Evolutionary conservation across 768 basidiomycete genomes (phyloP).

Genomic region (Hericium coralloides): DNA sequence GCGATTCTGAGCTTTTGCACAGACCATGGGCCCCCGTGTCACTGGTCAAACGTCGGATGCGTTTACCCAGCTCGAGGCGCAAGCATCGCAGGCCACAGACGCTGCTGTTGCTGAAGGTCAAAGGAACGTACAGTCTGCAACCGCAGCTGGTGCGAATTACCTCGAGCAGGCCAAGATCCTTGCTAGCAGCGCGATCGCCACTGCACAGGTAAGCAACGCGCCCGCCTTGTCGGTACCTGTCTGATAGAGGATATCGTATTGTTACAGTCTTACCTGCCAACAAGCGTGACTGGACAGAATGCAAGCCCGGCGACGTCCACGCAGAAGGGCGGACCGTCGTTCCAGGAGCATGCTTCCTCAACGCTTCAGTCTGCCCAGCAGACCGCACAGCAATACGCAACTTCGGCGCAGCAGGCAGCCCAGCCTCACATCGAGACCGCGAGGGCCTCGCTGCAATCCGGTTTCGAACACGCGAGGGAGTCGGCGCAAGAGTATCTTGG

Average conservation of each 20-base stretch:
- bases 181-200: constrained; percentile 32
- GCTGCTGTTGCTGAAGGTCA: constrained; percentile 51
- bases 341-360: constrained; percentile 21
- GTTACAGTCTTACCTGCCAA: constrained; percentile 9
- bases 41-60: constrained; percentile 9
- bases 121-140: constrained; percentile 36
- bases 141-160: constrained; percentile 38
- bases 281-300: constrained; percentile 18
- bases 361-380: constrained; percentile 22
- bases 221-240: too few relatives aligned
- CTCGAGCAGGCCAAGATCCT: constrained; percentile 46
- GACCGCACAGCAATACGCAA: constrained; percentile 24
- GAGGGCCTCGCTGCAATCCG: constrained; percentile 29
- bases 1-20: neutral
- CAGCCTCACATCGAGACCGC: constrained; percentile 34
- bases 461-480: constrained; percentile 21
- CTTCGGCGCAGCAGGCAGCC: constrained; percentile 19
- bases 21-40: constrained; percentile 5
- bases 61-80: constrained; percentile 21
- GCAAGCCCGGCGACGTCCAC: constrained; percentile 24
- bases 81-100: constrained; percentile 31
- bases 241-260: too few relatives aligned
- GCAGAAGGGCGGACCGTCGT: constrained; percentile 21
- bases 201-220: constrained; percentile 32
- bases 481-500: constrained; percentile 11